phyloP scores from a whole-genome alignment of 2,329 filamentous ascomycete genomes.

The Xylaria multiplex region DNA sequence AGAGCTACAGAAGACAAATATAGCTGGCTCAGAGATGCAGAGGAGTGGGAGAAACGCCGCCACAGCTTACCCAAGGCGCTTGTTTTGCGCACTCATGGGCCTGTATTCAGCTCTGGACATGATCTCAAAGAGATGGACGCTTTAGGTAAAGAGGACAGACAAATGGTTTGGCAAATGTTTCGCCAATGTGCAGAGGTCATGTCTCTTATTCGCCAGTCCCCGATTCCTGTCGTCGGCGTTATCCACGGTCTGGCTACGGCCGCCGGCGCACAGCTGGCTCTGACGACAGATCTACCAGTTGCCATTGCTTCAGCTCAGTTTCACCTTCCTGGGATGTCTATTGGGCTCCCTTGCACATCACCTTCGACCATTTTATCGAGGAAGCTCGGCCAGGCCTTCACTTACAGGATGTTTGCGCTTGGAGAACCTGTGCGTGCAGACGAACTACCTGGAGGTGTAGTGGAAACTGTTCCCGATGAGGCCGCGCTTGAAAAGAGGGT shows the following conservation, averaged over 20 bases:
- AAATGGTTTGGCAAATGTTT: conserved; percentile 28
- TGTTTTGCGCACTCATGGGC: conserved; percentile 47
- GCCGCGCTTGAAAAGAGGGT: conserved; percentile 43
- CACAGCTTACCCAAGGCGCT: conserved; percentile 46
- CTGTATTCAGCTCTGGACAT: conserved; percentile 45
- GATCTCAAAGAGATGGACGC: no score
- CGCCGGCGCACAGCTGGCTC: conserved; percentile 50
- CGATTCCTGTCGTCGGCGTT: conserved; percentile 47
- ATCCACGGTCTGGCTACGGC: conserved; percentile 49
- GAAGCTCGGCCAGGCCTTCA: conserved; percentile 41
- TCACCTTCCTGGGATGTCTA: conserved; percentile 46
- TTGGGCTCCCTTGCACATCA: conserved; percentile 50
- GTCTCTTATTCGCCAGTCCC: conserved; percentile 48
- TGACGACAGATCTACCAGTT: conserved; percentile 47
- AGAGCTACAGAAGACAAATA: background rate
- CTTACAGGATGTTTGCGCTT: conserved; percentile 47
- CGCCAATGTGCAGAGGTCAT: conserved; percentile 48
- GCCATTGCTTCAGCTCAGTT: conserved; percentile 41
- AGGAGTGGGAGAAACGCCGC: conserved; percentile 42
- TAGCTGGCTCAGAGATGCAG: conserved; percentile 46
- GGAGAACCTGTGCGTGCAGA: conserved; percentile 44
- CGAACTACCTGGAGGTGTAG: conserved; percentile 41
- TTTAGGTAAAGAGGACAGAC: no score
- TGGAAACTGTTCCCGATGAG: conserved; percentile 43
- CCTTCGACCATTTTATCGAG: conserved; percentile 44